Evolutionary conservation across 345 rosid genomes (phyloP), one percentile per base, ranked within the genome.

Genomic region (Hypericum perforatum): DNA sequence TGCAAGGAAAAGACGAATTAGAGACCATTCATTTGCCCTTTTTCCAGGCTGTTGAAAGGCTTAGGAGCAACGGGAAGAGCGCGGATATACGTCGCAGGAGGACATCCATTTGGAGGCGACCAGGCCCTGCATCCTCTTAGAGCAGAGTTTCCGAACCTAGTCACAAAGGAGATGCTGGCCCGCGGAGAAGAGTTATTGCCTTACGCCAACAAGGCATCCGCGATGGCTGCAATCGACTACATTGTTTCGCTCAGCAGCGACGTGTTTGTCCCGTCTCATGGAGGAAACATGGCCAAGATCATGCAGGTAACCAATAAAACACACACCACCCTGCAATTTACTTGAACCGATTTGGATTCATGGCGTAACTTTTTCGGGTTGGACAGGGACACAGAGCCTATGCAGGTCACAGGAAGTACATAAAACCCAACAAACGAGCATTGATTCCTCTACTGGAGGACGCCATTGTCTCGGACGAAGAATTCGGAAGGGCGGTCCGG

Each of bases 271-370:
- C 90, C 90, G 44, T 88, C 96, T 9, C 88, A 84, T 58, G 96
- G 96, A 0, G 94, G 96, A 67, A 88, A 88, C 79, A 82, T 88
- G 85, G 96, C 70, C 12, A 68, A 84, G 52, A 63, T 85, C 45
- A 70, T 87, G 83, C 82, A 75, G 84, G 91, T 75, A 52, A 42
- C 16, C 38, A 13, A 11, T 38, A 7, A 6, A 22, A 7, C 4
- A 11, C 11, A n/a, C 11, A 55, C 22, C 22, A 8, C 10, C 0
- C n/a, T 10, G 11, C 38, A 12, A 9, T 12, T 12, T 6, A 8
- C 5, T 4, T 22, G 9, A 40, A 16, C 7, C 14, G 6, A 11
- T 6, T 5, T 11, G 8, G 9, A 32, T n/a, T n/a, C 12, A 2
- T 5, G 29, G 50, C 8, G 22, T 39, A 16, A 7, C 37, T 2